Evolutionary conservation across 106 monocot genomes (phyloP).

Genomic region (Narthecium ossifragum): DNA sequence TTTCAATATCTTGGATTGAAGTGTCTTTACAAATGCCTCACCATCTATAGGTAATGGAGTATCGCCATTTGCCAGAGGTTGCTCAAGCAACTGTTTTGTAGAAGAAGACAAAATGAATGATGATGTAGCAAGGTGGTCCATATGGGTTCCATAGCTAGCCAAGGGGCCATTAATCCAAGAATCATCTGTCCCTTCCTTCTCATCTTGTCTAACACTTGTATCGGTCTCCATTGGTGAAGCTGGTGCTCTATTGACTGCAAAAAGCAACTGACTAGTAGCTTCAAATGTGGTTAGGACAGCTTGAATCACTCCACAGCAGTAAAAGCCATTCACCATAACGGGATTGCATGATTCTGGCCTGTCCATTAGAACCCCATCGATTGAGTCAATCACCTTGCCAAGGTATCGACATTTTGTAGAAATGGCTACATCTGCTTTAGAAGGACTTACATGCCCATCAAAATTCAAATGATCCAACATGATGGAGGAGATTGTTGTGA

Average conservation of each 20-base stretch:
- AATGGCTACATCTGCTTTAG: constrained; percentile 49
- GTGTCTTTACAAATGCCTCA: constrained; percentile 77
- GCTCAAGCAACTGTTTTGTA: constrained; percentile 84
- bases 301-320: constrained; percentile 68
- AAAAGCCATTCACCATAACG: constrained; percentile 80
- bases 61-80: constrained; percentile 53
- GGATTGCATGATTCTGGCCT: constrained; percentile 93
- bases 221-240: constrained; percentile 96
- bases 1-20: constrained; percentile 90
- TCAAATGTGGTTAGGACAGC: constrained; percentile 83
- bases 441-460: constrained; percentile 32
- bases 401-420: constrained; percentile 88
- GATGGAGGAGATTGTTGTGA: constrained; percentile 52
- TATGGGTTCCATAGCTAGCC: constrained; percentile 61
- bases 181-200: constrained; percentile 53
- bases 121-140: constrained; percentile 94
- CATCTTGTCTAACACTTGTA: constrained; percentile 29
- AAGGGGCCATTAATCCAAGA: constrained; percentile 93
- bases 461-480: constrained; percentile 87
- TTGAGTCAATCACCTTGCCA: constrained; percentile 85
- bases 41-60: constrained; percentile 57
- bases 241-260: constrained; percentile 68
- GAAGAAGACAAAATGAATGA: constrained; percentile 72
- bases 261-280: constrained; percentile 95
- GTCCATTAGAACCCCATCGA: constrained; percentile 78